Percentiles rank a stretch among this genome's conserved stretches.
Evolutionary conservation across 2,329 filamentous ascomycete genomes (phyloP).

Genomic region (Colletotrichum phormii): DNA sequence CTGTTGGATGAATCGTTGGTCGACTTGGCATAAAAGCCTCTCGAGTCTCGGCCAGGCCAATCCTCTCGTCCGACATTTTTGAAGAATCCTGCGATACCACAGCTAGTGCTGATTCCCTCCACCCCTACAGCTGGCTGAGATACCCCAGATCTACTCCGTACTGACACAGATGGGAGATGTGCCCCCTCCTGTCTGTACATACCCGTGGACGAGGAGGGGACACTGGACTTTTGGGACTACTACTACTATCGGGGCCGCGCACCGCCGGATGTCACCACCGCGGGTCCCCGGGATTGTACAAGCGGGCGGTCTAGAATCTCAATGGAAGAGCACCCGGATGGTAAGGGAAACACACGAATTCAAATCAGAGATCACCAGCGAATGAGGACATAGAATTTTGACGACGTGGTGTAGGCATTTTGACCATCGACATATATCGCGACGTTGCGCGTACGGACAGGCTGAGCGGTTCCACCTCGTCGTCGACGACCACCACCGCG

Average conservation of each 20-base stretch:
- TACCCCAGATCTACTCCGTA: not conserved
- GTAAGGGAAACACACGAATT: not conserved
- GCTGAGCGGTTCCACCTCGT: not conserved
- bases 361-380: too few species aligned
- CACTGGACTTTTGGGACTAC: not conserved
- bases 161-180: not conserved
- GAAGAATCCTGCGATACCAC: not conserved
- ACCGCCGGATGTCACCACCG: not conserved
- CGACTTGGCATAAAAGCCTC: not conserved
- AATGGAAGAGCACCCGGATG: not conserved
- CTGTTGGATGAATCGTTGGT: not conserved
- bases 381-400: not conserved
- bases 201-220: not conserved
- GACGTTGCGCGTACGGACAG: not conserved
- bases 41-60: too few species aligned
- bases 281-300: not conserved
- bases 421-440: not conserved
- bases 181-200: not conserved
- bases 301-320: not conserved
- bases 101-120: not conserved
- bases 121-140: not conserved
- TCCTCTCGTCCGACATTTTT: not conserved
- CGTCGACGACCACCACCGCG: constrained; percentile 1
- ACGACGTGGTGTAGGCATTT: not conserved
- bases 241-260: not conserved